These are phyloP conservation scores for Haberlea rhodopensis DNA, from an alignment of 257 asterid genomes.

Conservation along the genomic window DNA sequence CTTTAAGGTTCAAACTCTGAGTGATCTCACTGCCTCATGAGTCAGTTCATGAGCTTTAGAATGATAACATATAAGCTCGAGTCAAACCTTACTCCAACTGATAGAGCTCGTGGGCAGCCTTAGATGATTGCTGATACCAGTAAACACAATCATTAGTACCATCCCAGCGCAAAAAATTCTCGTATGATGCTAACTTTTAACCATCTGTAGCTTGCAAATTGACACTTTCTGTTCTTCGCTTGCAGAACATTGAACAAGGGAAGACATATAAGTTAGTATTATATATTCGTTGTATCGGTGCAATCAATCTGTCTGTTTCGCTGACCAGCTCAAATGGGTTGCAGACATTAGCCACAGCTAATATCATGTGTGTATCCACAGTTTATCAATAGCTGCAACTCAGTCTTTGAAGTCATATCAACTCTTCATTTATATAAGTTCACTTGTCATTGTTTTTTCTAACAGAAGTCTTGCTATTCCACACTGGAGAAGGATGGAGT, in stretches of 20 bases:
- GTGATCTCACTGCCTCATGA: too few species aligned
- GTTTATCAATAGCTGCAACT: slow-evolving; percentile 4
- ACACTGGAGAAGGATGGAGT: slow-evolving; percentile 74
- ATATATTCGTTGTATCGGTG: slow-evolving; percentile 63
- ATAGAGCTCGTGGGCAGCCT: too few species aligned
- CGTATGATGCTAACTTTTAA: slow-evolving; percentile 3
- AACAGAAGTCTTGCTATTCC: slow-evolving; percentile 58
- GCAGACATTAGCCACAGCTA: slow-evolving; percentile 54
- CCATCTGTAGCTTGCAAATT: slow-evolving; percentile 7
- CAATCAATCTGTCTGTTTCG: slow-evolving; percentile 59
- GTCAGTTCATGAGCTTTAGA: too few species aligned
- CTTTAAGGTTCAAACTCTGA: too few species aligned
- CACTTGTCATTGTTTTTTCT: slow-evolving; percentile 23
- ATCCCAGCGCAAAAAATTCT: too few species aligned
- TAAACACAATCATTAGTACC: background rate
- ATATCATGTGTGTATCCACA: slow-evolving; percentile 50
- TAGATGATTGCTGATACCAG: too few species aligned
- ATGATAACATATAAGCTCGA: too few species aligned
- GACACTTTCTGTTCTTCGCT: slow-evolving; percentile 9
- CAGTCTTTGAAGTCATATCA: background rate
- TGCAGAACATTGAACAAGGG: slow-evolving; percentile 88
- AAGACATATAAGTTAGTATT: slow-evolving; percentile 76
- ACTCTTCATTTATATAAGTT: slow-evolving; percentile 14
- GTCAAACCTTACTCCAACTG: too few species aligned
- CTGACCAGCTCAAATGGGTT: slow-evolving; percentile 61